Percentiles rank a stretch among this genome's conserved stretches.
Evolutionary conservation across 192 early-diverging fungal species (phyloP).

Genomic region (Kickxella alabastrina): DNA sequence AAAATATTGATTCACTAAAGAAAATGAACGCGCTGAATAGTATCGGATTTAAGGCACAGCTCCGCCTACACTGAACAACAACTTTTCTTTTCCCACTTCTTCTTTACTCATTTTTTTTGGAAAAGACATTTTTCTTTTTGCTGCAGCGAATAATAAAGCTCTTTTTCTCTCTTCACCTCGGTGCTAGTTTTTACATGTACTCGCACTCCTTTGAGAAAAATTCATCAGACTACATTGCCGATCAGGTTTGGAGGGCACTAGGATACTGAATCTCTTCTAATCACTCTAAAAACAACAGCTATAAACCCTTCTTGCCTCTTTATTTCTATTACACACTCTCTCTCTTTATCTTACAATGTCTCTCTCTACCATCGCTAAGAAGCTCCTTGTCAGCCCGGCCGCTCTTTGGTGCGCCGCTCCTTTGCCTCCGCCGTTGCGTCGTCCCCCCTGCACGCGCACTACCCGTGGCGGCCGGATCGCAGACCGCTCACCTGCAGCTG

Average conservation of each 20-base stretch:
- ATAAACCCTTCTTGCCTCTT: not conserved
- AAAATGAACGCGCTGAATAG: too few relatives aligned
- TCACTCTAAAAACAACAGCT: slow-evolving; percentile 8
- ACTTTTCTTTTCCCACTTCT: not conserved
- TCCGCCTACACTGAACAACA: not conserved
- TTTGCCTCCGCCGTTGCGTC: slow-evolving; percentile 47
- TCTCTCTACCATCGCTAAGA: slow-evolving; percentile 21
- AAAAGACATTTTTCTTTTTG: not conserved
- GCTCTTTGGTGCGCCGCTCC: slow-evolving; percentile 3
- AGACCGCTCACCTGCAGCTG: slow-evolving; percentile 66
- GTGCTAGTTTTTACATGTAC: slow-evolving; percentile 66
- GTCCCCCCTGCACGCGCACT: slow-evolving; percentile 37
- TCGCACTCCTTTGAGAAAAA: slow-evolving; percentile 80
- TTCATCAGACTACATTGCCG: slow-evolving; percentile 87
- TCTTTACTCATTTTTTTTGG: not conserved
- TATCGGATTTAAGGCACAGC: slow-evolving; percentile 1
- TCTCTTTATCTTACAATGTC: slow-evolving; percentile 19
- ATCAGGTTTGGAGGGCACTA: slow-evolving; percentile 59
- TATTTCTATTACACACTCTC: slow-evolving; percentile 2
- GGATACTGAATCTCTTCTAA: slow-evolving; percentile 37
- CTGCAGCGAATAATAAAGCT: not conserved
- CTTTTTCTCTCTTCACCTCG: too few relatives aligned
- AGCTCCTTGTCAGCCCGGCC: slow-evolving; percentile 10
- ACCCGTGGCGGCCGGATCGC: slow-evolving; percentile 55
- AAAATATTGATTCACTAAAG: too few relatives aligned